Evolutionary conservation across 2,329 filamentous ascomycete species (phyloP).

Genomic region (Lachnellula hyalina): DNA sequence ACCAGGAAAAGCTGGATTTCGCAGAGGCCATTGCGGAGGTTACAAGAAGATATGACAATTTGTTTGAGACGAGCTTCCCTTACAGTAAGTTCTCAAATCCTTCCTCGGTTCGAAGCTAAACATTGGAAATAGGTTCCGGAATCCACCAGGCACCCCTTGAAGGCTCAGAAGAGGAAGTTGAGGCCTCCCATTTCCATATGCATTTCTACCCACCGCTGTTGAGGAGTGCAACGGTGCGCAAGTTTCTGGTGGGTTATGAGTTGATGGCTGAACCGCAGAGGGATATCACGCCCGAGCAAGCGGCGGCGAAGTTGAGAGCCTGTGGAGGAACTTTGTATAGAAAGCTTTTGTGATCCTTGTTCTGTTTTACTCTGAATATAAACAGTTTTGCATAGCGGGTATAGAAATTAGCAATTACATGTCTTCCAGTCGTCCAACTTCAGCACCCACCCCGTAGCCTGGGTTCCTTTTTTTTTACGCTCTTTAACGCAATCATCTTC

Average conservation of each 20-base stretch:
- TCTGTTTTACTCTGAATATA: background rate
- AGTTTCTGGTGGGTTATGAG: constrained; percentile 96
- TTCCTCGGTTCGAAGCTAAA: background rate
- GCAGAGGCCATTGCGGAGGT: constrained; percentile 85
- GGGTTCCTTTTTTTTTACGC: background rate
- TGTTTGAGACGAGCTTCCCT: constrained; percentile 94
- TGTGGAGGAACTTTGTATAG: constrained; percentile 83
- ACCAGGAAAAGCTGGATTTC: constrained; percentile 64
- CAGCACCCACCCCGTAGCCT: background rate
- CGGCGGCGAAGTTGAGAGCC: constrained; percentile 66
- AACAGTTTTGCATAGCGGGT: background rate
- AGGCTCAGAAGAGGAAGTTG: constrained; percentile 75
- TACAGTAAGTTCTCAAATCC: constrained; percentile 59
- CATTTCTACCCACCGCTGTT: constrained; percentile 96
- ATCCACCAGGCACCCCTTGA: constrained; percentile 91
- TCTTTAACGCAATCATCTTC: background rate
- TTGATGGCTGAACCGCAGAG: constrained; percentile 96
- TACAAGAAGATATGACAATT: constrained; percentile 87
- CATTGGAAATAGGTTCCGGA: constrained; percentile 61
- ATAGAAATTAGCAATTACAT: constrained; percentile 12
- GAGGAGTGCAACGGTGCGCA: constrained; percentile 86
- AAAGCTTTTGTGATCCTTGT: constrained; percentile 37
- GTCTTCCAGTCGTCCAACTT: background rate
- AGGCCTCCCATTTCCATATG: constrained; percentile 87
- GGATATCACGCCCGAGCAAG: constrained; percentile 96